Percentiles rank a stretch among this genome's conserved stretches.
Conservation (phyloP, 768 basidiomycete species). For the Psilocybe cubensis region DNA sequence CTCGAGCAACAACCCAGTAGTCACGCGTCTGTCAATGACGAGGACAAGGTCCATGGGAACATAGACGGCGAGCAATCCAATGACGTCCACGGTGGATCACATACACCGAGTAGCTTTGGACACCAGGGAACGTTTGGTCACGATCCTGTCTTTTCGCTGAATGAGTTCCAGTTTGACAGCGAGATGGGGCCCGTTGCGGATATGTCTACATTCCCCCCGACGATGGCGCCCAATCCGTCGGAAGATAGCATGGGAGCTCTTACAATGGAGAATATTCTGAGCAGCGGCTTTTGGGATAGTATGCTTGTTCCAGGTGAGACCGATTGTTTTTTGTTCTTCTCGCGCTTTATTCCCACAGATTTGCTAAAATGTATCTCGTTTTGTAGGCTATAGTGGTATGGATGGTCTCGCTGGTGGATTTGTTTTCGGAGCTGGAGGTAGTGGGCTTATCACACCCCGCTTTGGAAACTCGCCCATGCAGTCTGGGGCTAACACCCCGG, state of each 20-base stretch:
- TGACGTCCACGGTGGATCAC: not conserved
- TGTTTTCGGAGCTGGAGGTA: constrained; percentile 83
- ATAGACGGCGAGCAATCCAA: not conserved
- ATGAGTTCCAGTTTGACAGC: constrained; percentile 72
- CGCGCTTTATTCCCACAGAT: not conserved
- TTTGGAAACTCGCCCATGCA: constrained; percentile 61
- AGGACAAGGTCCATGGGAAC: constrained; percentile 18
- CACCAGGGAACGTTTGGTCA: constrained; percentile 21
- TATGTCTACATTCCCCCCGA: constrained; percentile 87
- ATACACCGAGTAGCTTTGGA: constrained; percentile 6
- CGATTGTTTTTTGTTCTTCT: constrained; percentile 5
- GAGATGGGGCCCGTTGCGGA: constrained; percentile 88
- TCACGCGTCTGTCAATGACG: constrained; percentile 12
- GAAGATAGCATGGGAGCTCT: constrained; percentile 41
- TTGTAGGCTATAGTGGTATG: constrained; percentile 75
- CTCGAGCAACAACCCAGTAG: constrained; percentile 24
- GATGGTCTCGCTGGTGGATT: constrained; percentile 87
- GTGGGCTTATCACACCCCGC: constrained; percentile 80
- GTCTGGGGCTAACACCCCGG: constrained; percentile 58
- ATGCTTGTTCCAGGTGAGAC: constrained; percentile 82
- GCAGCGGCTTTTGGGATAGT: constrained; percentile 85
- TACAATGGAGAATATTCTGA: constrained; percentile 84
- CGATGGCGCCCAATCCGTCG: constrained; percentile 64
- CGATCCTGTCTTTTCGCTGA: constrained; percentile 36
- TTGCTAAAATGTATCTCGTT: constrained; percentile 3